These are phyloP conservation scores for Fusarium lyarnte DNA, from an alignment of 2,329 filamentous ascomycete genomes.

Conservation along the genomic window DNA sequence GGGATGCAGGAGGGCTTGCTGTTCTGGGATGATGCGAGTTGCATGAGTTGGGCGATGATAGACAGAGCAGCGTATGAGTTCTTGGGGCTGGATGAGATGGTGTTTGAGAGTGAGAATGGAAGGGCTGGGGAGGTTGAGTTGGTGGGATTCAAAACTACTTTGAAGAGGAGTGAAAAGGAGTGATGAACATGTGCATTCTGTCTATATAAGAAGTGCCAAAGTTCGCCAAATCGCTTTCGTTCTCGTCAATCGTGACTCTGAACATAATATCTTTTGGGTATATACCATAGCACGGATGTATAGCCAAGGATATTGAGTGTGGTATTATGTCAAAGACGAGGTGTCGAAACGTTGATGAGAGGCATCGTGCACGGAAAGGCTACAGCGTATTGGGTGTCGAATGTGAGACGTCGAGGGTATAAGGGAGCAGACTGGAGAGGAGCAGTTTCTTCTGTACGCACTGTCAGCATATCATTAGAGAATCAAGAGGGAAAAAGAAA, in stretches of 20 bases:
- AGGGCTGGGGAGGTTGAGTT: not conserved
- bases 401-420: not conserved
- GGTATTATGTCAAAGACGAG: rapidly evolving
- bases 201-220: not conserved
- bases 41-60: not conserved
- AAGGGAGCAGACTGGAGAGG: rapidly evolving
- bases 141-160: not conserved
- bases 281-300: rapidly evolving
- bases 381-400: not conserved
- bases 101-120: not conserved
- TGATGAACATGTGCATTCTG: not conserved
- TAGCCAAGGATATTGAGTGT: rapidly evolving
- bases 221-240: too few species aligned
- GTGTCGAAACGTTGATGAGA: not conserved
- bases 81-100: not conserved
- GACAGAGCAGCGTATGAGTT: constrained; percentile 2
- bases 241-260: rapidly evolving
- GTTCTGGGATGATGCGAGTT: constrained; percentile 10
- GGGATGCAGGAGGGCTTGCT: not conserved
- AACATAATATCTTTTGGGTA: rapidly evolving
- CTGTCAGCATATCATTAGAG: not conserved
- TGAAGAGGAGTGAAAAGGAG: not conserved
- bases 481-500: too few species aligned
- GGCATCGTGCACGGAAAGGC: not conserved
- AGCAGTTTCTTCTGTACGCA: rapidly evolving